Percentiles rank a stretch among this genome's conserved stretches.
Evolutionary conservation across 805 yeast genomes (phyloP).

Genomic region (Ogataea pilisensis): DNA sequence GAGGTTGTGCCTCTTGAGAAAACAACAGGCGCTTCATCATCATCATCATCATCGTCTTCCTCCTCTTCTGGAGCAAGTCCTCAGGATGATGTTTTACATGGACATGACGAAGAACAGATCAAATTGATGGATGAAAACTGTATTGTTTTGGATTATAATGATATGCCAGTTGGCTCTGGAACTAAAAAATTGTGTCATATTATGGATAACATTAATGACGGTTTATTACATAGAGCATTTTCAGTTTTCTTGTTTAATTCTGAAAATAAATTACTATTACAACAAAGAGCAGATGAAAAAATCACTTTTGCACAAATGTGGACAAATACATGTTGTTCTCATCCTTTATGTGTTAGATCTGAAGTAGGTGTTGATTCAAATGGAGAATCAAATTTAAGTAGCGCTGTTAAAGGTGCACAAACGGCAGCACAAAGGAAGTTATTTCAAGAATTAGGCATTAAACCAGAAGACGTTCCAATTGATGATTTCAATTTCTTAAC

Average conservation of each 20-base stretch:
- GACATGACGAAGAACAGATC: constrained; percentile 93
- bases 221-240: constrained; percentile 91
- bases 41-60: constrained; percentile 26
- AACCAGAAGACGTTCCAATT: constrained; percentile 49
- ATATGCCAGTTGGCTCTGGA: constrained; percentile 86
- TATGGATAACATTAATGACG: constrained; percentile 80
- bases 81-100: constrained; percentile 59
- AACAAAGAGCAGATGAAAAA: constrained; percentile 94
- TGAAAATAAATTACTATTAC: constrained; percentile 72
- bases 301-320: constrained; percentile 96
- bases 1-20: constrained; percentile 62
- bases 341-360: constrained; percentile 78
- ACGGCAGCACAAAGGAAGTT: constrained; percentile 89
- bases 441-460: constrained; percentile 88
- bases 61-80: constrained; percentile 33
- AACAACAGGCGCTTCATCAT: constrained; percentile 30
- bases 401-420: constrained; percentile 74
- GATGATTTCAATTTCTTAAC: constrained; percentile 79
- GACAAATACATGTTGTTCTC: constrained; percentile 99
- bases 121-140: constrained; percentile 94
- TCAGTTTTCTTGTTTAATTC: constrained; percentile 89
- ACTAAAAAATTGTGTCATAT: constrained; percentile 88
- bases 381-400: constrained; percentile 37
- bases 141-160: constrained; percentile 86
- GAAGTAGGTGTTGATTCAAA: constrained; percentile 61